These are phyloP conservation scores for Auricularia cornea DNA, from an alignment of 768 basidiomycete genomes.

Conservation along the genomic window DNA sequence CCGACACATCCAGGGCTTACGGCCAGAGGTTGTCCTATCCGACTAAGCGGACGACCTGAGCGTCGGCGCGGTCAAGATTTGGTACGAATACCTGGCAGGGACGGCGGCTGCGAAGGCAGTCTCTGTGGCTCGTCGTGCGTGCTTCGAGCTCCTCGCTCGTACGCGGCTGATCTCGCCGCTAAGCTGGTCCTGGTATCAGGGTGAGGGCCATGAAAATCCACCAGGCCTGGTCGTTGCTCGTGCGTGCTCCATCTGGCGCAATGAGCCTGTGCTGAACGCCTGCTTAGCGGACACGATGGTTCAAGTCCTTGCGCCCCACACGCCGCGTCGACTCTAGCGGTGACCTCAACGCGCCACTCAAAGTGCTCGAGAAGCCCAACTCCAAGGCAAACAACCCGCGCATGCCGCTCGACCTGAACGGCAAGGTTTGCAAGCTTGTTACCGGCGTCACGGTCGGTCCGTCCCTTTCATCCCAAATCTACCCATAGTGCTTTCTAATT, in stretches of 20 bases:
- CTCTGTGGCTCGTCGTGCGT: conserved; percentile 75
- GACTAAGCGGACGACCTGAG: conserved; percentile 74
- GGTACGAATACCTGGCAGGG: conserved; percentile 68
- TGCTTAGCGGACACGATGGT: conserved; percentile 97
- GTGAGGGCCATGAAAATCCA: conserved; percentile 51
- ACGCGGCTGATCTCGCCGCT: not conserved
- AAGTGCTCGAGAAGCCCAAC: conserved; percentile 82
- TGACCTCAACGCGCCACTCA: conserved; percentile 53
- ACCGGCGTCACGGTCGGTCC: conserved; percentile 81
- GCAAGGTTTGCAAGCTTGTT: conserved; percentile 81
- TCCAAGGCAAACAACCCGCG: conserved; percentile 74
- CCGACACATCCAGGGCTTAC: conserved; percentile 42
- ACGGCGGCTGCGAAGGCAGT: conserved; percentile 74
- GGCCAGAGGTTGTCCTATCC: conserved; percentile 65
- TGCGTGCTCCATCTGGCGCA: no score
- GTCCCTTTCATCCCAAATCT: conserved; percentile 13
- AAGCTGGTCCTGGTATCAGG: no score
- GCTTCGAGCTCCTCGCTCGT: conserved; percentile 2
- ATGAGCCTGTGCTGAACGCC: no score
- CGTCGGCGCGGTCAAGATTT: conserved; percentile 55
- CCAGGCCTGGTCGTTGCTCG: conserved; percentile 78
- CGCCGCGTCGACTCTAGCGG: conserved; percentile 34
- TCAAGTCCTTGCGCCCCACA: conserved; percentile 65
- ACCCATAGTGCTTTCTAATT: not conserved
- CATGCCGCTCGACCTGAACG: conserved; percentile 84